Evolutionary conservation across 768 basidiomycete genomes (phyloP).

Genomic region (Trametes cubensis): DNA sequence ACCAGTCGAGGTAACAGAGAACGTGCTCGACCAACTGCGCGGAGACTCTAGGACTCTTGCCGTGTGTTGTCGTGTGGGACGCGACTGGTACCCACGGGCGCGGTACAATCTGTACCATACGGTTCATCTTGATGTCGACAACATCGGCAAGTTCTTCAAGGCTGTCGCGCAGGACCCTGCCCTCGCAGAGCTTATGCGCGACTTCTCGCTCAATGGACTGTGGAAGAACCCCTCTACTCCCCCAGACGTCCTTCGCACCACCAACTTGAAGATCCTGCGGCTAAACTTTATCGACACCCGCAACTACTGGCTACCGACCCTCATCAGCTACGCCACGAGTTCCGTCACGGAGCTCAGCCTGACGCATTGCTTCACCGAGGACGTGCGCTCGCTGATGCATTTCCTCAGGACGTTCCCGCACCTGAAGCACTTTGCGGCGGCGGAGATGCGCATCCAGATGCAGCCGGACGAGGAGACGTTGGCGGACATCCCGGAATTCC

Average conservation of each 20-base stretch:
- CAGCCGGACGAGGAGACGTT: background rate
- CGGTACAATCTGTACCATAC: conserved; percentile 25
- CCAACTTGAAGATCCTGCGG: background rate
- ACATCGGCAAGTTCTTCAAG: conserved; percentile 4
- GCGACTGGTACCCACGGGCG: conserved; percentile 17
- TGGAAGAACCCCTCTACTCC: background rate
- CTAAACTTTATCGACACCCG: background rate
- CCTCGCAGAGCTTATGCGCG: conserved; percentile 17
- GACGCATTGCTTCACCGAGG: background rate
- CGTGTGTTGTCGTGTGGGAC: conserved; percentile 24
- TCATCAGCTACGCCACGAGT: background rate
- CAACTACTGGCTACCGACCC: background rate
- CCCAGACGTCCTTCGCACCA: background rate
- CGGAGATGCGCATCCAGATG: background rate
- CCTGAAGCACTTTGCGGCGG: background rate
- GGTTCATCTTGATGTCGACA: conserved; percentile 8
- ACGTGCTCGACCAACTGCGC: conserved; percentile 28
- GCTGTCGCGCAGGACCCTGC: conserved; percentile 11
- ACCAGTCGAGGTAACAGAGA: conserved; percentile 27
- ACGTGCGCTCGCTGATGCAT: background rate
- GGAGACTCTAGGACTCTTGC: conserved; percentile 19
- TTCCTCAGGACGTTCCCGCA: background rate
- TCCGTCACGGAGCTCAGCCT: conserved; percentile 5
- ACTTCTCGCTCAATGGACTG: conserved; percentile 4
- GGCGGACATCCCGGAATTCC: background rate